phyloP scores from a whole-genome alignment of 306 rosid genomes.

The Benincasa hispida region DNA sequence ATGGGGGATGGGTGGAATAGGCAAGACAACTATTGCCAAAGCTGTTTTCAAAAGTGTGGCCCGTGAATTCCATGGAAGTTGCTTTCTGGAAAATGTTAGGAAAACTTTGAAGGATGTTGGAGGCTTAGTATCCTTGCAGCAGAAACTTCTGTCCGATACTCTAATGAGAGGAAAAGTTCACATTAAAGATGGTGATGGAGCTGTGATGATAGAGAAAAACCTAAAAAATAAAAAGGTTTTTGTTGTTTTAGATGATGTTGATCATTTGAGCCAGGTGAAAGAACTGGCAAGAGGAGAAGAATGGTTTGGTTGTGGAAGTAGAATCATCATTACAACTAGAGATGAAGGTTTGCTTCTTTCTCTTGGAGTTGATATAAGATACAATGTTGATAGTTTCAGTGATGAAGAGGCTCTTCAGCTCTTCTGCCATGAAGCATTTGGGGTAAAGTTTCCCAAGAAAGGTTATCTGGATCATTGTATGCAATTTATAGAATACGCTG shows the following conservation, averaged over 20 bases:
- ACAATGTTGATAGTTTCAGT: background rate
- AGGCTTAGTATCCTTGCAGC: background rate
- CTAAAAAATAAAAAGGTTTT: background rate
- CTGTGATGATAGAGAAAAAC: background rate
- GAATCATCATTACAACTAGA: constrained; percentile 10
- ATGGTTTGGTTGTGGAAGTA: constrained; percentile 5
- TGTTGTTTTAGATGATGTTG: constrained; percentile 11
- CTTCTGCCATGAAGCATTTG: background rate
- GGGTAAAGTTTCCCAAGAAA: background rate
- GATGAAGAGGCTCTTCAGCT: constrained; percentile 7
- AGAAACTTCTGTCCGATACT: constrained; percentile 5
- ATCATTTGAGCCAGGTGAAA: background rate
- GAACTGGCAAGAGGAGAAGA: background rate
- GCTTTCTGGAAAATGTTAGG: constrained; percentile 16
- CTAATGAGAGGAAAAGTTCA: background rate
- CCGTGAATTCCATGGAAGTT: background rate
- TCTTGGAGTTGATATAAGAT: constrained; percentile 1
- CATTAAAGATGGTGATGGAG: background rate
- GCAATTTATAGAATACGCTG: background rate
- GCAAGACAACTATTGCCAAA: constrained; percentile 12
- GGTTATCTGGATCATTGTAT: background rate
- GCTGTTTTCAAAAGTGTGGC: background rate
- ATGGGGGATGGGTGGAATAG: constrained; percentile 24
- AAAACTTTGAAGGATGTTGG: background rate
- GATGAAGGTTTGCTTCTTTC: background rate